Percentiles rank a stretch among this genome's conserved stretches.
phyloP scores from a whole-genome alignment of 805 yeast species.

The Zygosaccharomyces bailii region DNA sequence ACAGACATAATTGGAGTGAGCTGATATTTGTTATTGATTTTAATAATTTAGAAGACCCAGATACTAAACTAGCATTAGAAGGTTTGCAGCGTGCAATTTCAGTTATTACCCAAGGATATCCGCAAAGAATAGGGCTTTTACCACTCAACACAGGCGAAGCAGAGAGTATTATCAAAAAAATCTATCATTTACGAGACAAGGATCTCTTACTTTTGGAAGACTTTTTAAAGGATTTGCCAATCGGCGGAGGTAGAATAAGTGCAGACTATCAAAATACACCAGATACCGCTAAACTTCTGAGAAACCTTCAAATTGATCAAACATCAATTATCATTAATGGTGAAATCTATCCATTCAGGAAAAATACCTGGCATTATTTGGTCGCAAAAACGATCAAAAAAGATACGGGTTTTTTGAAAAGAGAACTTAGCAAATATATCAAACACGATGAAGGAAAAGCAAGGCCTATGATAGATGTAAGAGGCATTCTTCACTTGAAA shows the following conservation, averaged over 20 bases:
- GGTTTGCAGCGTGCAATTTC: constrained; percentile 49
- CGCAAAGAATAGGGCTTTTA: constrained; percentile 81
- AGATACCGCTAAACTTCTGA: constrained; percentile 27
- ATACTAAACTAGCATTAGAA: constrained; percentile 41
- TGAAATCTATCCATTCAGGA: constrained; percentile 49
- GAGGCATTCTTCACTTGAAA: constrained; percentile 32
- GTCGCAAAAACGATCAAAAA: constrained; percentile 50
- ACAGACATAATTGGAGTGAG: constrained; percentile 72
- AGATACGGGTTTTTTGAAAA: constrained; percentile 44
- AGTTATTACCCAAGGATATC: constrained; percentile 51
- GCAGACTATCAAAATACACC: constrained; percentile 23
- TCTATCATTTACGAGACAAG: constrained; percentile 26
- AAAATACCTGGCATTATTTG: constrained; percentile 51
- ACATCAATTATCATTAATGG: constrained; percentile 74
- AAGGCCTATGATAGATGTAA: constrained; percentile 19
- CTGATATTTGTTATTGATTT: constrained; percentile 66
- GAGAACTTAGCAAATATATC: constrained; percentile 18
- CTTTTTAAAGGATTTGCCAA: constrained; percentile 20
- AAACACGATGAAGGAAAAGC: constrained; percentile 12
- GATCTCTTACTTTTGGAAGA: constrained; percentile 16
- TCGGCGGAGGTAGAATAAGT: constrained; percentile 11
- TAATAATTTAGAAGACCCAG: constrained; percentile 38
- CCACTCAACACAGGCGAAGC: constrained; percentile 45
- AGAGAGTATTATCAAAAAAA: constrained; percentile 22
- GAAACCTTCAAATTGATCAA: constrained; percentile 40